Conservation (phyloP, 495 filamentous ascomycete species). For the Durotheca rogersii region DNA sequence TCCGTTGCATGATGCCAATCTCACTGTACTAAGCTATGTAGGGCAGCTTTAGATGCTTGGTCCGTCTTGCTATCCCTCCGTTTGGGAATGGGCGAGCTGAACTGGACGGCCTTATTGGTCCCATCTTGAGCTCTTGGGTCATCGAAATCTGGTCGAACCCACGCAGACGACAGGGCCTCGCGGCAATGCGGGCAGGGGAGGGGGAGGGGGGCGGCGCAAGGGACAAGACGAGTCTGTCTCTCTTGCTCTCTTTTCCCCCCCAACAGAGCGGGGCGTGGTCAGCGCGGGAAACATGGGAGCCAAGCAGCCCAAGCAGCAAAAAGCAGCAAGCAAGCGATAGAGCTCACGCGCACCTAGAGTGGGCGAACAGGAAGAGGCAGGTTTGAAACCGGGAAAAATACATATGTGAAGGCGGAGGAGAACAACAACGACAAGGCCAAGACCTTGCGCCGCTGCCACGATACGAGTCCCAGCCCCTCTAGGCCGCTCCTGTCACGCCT, state of each 20-base stretch:
- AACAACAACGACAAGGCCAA: conserved; percentile 3
- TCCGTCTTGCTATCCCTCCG: conserved; percentile 27
- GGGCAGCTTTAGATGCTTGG: conserved; percentile 22
- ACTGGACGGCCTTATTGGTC: conserved; percentile 30
- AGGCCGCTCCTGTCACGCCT: conserved; percentile 1
- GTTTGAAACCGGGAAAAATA: no score
- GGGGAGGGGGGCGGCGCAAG: background rate
- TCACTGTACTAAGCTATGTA: conserved; percentile 21
- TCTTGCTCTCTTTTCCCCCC: no score
- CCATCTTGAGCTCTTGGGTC: conserved; percentile 25
- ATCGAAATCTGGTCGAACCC: conserved; percentile 31
- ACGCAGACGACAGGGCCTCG: conserved; percentile 20
- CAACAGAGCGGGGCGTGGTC: conserved; percentile 17
- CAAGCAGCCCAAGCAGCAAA: conserved; percentile 17
- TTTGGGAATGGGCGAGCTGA: conserved; percentile 31
- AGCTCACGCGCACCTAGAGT: conserved; percentile 22
- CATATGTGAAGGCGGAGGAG: no score
- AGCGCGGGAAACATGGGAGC: conserved; percentile 20
- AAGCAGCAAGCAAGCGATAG: conserved; percentile 27
- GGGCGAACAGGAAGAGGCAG: background rate
- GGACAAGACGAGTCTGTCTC: no score
- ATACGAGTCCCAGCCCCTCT: no score
- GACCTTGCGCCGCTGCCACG: no score
- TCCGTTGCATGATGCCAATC: conserved; percentile 26
- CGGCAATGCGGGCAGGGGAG: conserved; percentile 31